Evolutionary conservation across 2,329 filamentous ascomycete genomes (phyloP).

Genomic region (Dothistroma pini): DNA sequence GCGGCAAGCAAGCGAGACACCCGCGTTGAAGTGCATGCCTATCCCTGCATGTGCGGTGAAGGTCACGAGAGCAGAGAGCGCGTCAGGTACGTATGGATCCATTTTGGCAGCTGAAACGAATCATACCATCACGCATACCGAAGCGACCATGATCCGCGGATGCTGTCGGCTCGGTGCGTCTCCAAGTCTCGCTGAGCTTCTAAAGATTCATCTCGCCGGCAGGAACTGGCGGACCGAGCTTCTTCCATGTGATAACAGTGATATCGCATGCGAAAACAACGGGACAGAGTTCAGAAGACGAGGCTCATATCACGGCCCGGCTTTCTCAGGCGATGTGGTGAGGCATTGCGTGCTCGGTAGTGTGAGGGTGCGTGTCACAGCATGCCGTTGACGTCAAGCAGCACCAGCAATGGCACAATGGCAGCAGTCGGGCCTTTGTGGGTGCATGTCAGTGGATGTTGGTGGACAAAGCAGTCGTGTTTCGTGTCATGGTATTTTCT

Average conservation of each 20-base stretch:
- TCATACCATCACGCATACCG: neutral
- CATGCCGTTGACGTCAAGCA: neutral
- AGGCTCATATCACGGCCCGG: neutral
- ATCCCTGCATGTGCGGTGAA: neutral
- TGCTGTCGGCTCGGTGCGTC: neutral
- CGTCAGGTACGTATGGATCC: neutral
- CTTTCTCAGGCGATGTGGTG: neutral
- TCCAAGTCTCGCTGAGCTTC: neutral
- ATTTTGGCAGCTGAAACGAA: neutral
- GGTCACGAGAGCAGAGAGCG: neutral
- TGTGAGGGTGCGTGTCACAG: neutral
- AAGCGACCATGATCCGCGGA: neutral
- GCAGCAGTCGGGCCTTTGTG: neutral
- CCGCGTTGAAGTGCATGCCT: neutral
- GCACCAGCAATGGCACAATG: neutral
- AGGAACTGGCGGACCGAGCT: neutral
- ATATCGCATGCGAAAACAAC: neutral
- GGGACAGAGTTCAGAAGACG: neutral
- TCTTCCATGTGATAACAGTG: neutral
- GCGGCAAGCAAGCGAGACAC: neutral
- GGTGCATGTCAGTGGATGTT: neutral
- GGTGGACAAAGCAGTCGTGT: neutral
- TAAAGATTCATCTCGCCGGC: neutral
- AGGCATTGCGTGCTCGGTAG: neutral
- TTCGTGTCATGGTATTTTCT: neutral